Conservation (phyloP, 2,329 filamentous ascomycete species). For the Lecanosticta acicola region DNA sequence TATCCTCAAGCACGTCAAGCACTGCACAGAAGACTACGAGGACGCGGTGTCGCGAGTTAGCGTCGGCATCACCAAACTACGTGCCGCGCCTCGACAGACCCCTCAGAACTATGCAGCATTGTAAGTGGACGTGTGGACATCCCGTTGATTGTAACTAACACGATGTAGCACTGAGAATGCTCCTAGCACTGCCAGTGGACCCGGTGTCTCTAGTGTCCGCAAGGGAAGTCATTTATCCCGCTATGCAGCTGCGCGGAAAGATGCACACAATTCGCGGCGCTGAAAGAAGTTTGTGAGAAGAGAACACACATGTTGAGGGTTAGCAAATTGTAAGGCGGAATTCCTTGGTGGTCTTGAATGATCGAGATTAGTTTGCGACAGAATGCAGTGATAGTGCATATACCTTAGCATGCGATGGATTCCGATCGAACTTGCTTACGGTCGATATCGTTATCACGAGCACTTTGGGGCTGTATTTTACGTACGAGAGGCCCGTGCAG, state of each 20-base stretch:
- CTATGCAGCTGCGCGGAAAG: constrained; percentile 1
- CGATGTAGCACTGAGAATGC: not conserved
- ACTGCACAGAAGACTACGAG: not conserved
- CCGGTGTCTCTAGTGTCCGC: constrained; percentile 1
- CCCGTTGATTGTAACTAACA: not conserved
- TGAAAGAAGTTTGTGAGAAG: not conserved
- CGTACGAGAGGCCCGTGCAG: too few species aligned
- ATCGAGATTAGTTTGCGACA: too few species aligned
- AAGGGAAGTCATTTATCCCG: constrained; percentile 3
- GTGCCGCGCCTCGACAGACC: not conserved
- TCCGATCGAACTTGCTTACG: too few species aligned
- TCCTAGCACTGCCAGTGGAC: constrained; percentile 4
- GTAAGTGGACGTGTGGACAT: too few species aligned
- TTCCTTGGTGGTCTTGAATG: too few species aligned
- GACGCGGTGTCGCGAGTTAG: not conserved
- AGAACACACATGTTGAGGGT: too few species aligned
- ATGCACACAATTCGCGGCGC: constrained; percentile 1
- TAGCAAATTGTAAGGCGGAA: too few species aligned
- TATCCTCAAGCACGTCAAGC: not conserved
- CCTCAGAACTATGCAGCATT: not conserved
- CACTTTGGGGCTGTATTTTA: too few species aligned
- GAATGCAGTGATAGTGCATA: too few species aligned
- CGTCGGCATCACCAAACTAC: not conserved
- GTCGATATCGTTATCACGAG: too few species aligned
- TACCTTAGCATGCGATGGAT: too few species aligned